phyloP scores from a whole-genome alignment of 1,139 yeast species.

The Pichia sp. region DNA sequence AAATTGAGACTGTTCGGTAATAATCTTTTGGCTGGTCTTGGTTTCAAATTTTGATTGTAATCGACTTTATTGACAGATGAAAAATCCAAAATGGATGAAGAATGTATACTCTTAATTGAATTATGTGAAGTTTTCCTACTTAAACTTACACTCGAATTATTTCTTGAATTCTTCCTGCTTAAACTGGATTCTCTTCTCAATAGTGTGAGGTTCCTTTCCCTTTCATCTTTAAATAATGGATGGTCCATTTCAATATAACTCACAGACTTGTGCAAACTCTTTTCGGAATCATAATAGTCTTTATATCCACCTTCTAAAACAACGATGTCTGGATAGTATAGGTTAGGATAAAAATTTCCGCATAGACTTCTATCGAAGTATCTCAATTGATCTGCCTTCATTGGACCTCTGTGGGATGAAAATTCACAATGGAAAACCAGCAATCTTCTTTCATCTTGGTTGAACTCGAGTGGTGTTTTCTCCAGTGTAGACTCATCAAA shows the following conservation, averaged over 20 bases:
- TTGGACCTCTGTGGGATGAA: constrained; percentile 88
- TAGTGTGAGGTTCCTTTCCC: constrained; percentile 71
- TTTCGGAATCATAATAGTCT: constrained; percentile 53
- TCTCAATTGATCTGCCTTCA: constrained; percentile 84
- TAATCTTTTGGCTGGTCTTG: constrained; percentile 14
- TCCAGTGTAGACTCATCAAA: constrained; percentile 27
- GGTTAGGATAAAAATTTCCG: constrained; percentile 70
- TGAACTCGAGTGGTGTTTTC: constrained; percentile 24
- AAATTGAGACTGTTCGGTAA: not conserved
- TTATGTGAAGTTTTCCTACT: constrained; percentile 17
- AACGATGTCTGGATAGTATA: constrained; percentile 85
- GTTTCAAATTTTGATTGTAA: not conserved
- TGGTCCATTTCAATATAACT: constrained; percentile 89
- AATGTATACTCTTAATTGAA: constrained; percentile 12
- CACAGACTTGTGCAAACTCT: constrained; percentile 47
- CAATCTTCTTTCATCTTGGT: constrained; percentile 38
- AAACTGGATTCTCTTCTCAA: constrained; percentile 51
- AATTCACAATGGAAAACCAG: constrained; percentile 93
- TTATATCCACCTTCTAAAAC: constrained; percentile 92
- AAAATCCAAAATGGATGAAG: constrained; percentile 17
- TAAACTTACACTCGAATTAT: constrained; percentile 12
- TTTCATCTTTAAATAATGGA: constrained; percentile 56
- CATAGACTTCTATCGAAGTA: constrained; percentile 78
- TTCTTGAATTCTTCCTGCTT: constrained; percentile 15
- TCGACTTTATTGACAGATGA: constrained; percentile 16